Conservation (phyloP, 169 alveolate genomes). For the Plasmodium adleri region DNA sequence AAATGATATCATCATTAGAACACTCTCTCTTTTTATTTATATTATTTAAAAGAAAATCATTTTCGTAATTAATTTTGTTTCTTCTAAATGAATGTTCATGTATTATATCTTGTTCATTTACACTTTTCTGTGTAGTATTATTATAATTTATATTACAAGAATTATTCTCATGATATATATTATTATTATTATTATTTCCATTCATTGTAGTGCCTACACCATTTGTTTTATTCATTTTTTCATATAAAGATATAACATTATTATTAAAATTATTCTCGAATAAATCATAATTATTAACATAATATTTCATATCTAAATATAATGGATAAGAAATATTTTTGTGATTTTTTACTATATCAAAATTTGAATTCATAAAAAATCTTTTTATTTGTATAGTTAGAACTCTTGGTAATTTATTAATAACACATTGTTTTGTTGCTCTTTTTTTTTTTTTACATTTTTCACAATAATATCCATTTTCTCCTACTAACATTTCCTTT, state of each 20-base stretch:
- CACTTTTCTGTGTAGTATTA: neutral
- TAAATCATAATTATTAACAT: slow-evolving; percentile 52
- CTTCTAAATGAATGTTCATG: neutral
- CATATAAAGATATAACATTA: slow-evolving; percentile 62
- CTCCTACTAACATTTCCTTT: slow-evolving; percentile 74
- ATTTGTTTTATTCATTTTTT: slow-evolving; percentile 17
- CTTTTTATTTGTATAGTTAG: slow-evolving; percentile 81
- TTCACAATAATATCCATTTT: slow-evolving; percentile 84
- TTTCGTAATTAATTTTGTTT: neutral
- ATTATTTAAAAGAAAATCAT: neutral
- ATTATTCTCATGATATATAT: neutral
- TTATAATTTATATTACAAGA: neutral
- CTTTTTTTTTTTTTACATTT: slow-evolving; percentile 78
- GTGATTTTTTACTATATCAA: slow-evolving; percentile 42
- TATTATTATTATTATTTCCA: neutral
- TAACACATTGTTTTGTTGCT: slow-evolving; percentile 83
- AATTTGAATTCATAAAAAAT: slow-evolving; percentile 74
- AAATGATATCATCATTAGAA: neutral
- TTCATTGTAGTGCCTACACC: neutral
- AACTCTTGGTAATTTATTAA: slow-evolving; percentile 80
- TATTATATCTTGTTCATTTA: too few species aligned
- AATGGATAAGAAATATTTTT: slow-evolving; percentile 59
- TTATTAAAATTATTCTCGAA: slow-evolving; percentile 45
- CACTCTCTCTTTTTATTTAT: neutral
- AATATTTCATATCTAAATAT: slow-evolving; percentile 53